These are phyloP conservation scores for Talaromyces sp. DNA, from an alignment of 2,329 filamentous ascomycete species.

Conservation along the genomic window DNA sequence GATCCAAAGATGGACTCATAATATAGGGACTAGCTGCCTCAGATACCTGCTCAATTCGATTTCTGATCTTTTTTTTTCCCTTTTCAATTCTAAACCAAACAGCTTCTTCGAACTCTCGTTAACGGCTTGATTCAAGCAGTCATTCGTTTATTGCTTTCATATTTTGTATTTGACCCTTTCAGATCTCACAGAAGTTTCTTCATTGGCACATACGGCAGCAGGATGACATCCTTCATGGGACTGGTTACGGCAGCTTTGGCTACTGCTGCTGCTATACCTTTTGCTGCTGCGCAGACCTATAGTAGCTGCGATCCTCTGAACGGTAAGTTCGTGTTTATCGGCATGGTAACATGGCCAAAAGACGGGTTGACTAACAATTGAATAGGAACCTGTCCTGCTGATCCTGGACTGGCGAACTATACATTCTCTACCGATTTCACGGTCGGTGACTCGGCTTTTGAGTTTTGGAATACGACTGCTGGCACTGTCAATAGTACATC, in stretches of 20 bases:
- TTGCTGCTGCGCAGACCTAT: slow-evolving; percentile 62
- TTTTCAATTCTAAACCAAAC: too few relatives aligned
- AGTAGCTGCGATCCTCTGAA: slow-evolving; percentile 68
- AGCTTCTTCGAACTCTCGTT: background rate
- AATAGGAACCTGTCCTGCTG: slow-evolving; percentile 55
- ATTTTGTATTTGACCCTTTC: background rate
- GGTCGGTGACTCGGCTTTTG: slow-evolving; percentile 43
- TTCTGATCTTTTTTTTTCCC: too few relatives aligned
- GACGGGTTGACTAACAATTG: background rate
- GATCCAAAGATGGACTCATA: background rate
- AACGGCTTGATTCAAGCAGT: background rate
- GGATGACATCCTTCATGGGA: slow-evolving; percentile 32
- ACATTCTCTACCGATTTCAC: slow-evolving; percentile 38
- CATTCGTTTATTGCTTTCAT: background rate
- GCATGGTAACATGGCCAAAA: background rate
- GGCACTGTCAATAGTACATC: slow-evolving; percentile 62
- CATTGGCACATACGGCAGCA: background rate
- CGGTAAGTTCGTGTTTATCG: background rate
- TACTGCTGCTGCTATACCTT: slow-evolving; percentile 29
- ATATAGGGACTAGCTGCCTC: background rate
- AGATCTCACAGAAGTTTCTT: background rate
- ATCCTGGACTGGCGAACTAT: slow-evolving; percentile 61
- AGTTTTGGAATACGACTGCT: slow-evolving; percentile 62
- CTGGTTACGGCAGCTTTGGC: slow-evolving; percentile 29
- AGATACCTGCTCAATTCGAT: background rate